Conservation (phyloP, 2,329 filamentous ascomycete species). For the Pestalotiopsis sp. region DNA sequence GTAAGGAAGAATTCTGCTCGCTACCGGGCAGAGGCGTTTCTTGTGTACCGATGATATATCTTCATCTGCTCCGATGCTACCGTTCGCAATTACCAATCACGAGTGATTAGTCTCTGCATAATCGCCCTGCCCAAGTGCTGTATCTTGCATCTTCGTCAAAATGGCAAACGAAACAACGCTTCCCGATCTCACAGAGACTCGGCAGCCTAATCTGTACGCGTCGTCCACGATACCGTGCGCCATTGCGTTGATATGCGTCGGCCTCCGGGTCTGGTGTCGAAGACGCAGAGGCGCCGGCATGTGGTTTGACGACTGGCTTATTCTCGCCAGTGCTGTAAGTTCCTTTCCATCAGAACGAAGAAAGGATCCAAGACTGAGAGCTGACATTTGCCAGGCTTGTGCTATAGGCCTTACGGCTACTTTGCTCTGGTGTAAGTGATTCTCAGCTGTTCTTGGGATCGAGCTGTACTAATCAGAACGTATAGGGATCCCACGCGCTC, state of each 20-base stretch:
- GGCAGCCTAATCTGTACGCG: constrained; percentile 14
- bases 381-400: neutral
- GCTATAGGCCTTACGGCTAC: neutral
- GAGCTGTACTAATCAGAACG: constrained; percentile 8
- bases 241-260: constrained; percentile 1
- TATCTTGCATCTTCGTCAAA: too few species aligned
- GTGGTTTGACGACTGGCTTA: constrained; percentile 17
- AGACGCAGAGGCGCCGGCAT: constrained; percentile 6
- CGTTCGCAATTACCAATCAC: too few species aligned
- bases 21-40: too few species aligned
- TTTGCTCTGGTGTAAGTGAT: neutral
- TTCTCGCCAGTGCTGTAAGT: constrained; percentile 6
- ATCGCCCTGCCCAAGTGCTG: too few species aligned
- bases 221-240: constrained; percentile 6
- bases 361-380: too few species aligned
- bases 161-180: too few species aligned
- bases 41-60: too few species aligned
- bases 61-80: too few species aligned
- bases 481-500: constrained; percentile 13
- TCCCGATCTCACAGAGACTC: constrained; percentile 10
- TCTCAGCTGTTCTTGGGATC: neutral
- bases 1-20: too few species aligned
- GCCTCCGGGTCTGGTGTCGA: constrained; percentile 17
- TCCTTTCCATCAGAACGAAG: neutral
- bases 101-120: too few species aligned